Evolutionary conservation across 1,139 yeast species (phyloP), one percentile per base, ranked within the genome.

Genomic region (Meyerozyma smithsonii): DNA sequence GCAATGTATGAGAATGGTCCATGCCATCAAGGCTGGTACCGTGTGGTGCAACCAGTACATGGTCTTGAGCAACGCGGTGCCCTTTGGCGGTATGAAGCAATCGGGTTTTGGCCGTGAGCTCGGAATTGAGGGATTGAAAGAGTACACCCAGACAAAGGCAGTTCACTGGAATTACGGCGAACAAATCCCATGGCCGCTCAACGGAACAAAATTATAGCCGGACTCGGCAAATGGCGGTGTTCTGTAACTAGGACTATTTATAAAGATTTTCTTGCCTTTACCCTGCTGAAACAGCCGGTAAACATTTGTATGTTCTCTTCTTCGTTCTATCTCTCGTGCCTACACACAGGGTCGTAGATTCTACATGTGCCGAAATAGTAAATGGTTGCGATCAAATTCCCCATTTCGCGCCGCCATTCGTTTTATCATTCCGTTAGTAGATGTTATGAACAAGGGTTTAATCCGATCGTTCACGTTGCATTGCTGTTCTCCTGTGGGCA

Each of bases 11-110:
- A 48, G 44, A 16, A 32, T 78, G 42, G 69, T 73, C 64, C 78
- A 74, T 50, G 84, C 84, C 32, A 44, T 54, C 36, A 46, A 46
- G 43, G 52, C 61, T 6, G 63, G 63, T 32, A 56, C 62, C n/a
- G 47, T 58, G 17, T 58, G 62, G 62, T 52, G 55, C 39, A 58
- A 58, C 48, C 56, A 60, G 28, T 58, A 53, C 44, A 57, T 57
- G 45, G 61, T 55, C 42, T 57, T 55, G 52, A 57, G 56, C 45
- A 56, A 52, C 18, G 49, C 50, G 54, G 61, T 58, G 35, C 63
- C 63, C 34, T 58, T 58, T 39, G 63, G 63, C 28, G 63, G 63
- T 14, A 56, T 49, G 46, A 56, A 58, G 36, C 51, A 55, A 39
- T 58, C 63, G 21, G 63, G 63, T 43, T 49, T 58, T 37, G 63